Base-by-base conservation (phyloP, 2,329 filamentous ascomycete species). In the Trichoderma cornu-damae region DNA sequence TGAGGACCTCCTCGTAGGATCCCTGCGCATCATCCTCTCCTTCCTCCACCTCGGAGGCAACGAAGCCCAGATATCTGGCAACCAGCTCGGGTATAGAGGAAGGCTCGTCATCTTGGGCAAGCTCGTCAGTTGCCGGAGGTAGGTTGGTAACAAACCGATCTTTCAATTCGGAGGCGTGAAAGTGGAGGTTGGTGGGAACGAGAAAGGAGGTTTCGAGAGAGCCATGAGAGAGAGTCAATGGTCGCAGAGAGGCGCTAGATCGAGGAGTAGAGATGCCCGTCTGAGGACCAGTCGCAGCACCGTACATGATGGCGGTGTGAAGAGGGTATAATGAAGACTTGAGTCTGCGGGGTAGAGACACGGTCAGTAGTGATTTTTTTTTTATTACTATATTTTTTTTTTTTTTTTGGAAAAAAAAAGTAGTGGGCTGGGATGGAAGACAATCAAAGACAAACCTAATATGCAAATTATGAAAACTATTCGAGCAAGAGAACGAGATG, bases 91-190 rank as follows among this genome's bases (percentile, higher is more conserved):
- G 79, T 46, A 92, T 85, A 22, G 95, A 99, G 35, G 94, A 97
- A n/a, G 94, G 94, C 79, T 99, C 95, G 67, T 99, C 94, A 79
- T 99, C 95, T 71, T 93, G 91, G 61, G 94, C 95, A 63, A 97
- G 84, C 79, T 99, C 94, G 72, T 99, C 94, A 71, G 95, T 99
- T 58, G 94, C 89, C 67, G 86, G 81, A 54, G 95, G 95, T 65
- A 99, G 82, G 63, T 86, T 90, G 47, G 89, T 82, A 63, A 85
- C 83, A 77, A 99, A 99, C 64, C 86, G 83, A 67, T 96, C 92
- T 80, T 93, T 95, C 70, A 97, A 81, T 77, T 96, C 90, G 60
- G 91, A 88, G 67, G 94, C 94, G 74, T 94, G 92, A 80, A 95
- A 99, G 77, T 99, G 94, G 62, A 96, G 85, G 68, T 86, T 89